phyloP scores from a whole-genome alignment of 2,329 filamentous ascomycete species.

The Cryphonectria parasitica region DNA sequence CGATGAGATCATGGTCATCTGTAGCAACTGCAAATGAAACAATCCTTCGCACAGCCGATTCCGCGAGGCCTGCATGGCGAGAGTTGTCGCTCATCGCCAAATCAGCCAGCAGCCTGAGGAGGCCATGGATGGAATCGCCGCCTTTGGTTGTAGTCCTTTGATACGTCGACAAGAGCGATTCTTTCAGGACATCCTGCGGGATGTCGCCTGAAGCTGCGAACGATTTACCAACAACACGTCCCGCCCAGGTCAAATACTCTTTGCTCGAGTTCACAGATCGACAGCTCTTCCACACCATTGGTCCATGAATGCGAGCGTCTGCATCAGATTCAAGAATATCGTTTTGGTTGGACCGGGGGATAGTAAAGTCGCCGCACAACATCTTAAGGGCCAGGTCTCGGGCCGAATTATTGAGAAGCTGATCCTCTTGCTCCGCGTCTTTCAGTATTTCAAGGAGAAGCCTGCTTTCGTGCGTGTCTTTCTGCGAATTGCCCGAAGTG shows the following conservation, averaged over 20 bases:
- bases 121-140: conserved; percentile 64
- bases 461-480: conserved; percentile 74
- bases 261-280: conserved; percentile 64
- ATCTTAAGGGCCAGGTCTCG: conserved; percentile 71
- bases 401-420: conserved; percentile 72
- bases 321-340: conserved; percentile 73
- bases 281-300: conserved; percentile 78
- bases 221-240: conserved; percentile 79
- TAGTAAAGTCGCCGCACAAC: conserved; percentile 75
- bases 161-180: conserved; percentile 60
- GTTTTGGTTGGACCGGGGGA: conserved; percentile 58
- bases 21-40: conserved; percentile 56
- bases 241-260: conserved; percentile 83
- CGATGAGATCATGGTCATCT: conserved; percentile 52
- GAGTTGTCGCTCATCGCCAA: conserved; percentile 63
- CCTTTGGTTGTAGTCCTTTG: conserved; percentile 50
- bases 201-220: conserved; percentile 78
- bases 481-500: conserved; percentile 69
- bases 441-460: conserved; percentile 79
- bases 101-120: conserved; percentile 65
- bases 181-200: conserved; percentile 61
- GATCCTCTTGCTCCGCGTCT: conserved; percentile 65
- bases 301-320: conserved; percentile 63
- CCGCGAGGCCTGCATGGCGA: conserved; percentile 60
- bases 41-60: conserved; percentile 61